Base-by-base conservation (phyloP, 2,329 filamentous ascomycete species). In the Penicillium sp. region DNA sequence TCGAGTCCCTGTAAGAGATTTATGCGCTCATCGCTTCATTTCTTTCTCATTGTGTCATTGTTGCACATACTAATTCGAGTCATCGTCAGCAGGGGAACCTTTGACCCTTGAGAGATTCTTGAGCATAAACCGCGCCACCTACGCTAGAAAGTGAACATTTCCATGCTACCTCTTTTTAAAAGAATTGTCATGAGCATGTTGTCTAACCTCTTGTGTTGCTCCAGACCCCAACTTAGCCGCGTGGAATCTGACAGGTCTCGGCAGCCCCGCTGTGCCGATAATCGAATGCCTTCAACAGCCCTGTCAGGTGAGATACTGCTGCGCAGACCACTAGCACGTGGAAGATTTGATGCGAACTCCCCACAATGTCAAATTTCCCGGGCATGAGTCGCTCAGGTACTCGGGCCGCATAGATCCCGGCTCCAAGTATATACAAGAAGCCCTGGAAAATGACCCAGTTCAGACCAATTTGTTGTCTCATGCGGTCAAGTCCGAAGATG, bases 321-420 rank as follows among this genome's bases (percentile, higher is more conserved):
- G 94, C 94, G 58, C 91, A 73, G 16, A 97, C 79, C 28, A 99
- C 92, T 61, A 94, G 82, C 37, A 96, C 78, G 77, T 99, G 94
- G 73, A 99, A 99, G 61, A 99, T 88, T 76, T 99, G 94, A 74
- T 99, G 94, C 19, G 91, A 96, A 70, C 87, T 91, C 36, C 94
- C 93, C 84, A 89, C 89, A 49, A 97, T 89, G 74, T 99, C 94
- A 68, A 93, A 97, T 8, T 73, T 79, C 1, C 91, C 90, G 0
- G 93, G 94, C 42, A 78, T 83, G 67, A 82, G 84, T 57, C 90
- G 82, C 77, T 99, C 94, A 0, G 94, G 94, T 74, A 93, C 86
- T 36, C 94, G 87, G 50, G 84, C 80, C 7, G 91, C 94, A 73
- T 99, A 97, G 46, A 97, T 80, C 6, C 82, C 83, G 2, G 94